A percentile compares a stretch with the other conserved stretches of the same genome.
Evolutionary conservation across 2,329 filamentous ascomycete species (phyloP).

Genomic region (Exophiala mesophila): DNA sequence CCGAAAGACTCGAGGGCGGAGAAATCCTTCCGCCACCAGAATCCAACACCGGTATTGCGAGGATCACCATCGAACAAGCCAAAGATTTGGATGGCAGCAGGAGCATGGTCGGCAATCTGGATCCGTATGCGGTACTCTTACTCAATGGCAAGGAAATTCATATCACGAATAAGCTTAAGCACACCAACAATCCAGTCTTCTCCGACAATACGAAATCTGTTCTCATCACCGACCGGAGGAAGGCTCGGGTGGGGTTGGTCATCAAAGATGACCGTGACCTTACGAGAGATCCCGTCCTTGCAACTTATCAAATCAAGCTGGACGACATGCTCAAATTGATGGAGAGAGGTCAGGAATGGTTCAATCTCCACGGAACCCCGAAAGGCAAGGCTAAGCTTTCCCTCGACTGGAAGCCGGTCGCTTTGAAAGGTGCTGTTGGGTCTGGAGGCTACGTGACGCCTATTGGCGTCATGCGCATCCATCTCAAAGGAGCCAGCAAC

Average conservation of each 20-base stretch:
- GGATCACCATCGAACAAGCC: conserved; percentile 89
- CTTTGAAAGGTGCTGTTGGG: conserved; percentile 69
- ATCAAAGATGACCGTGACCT: conserved; percentile 95
- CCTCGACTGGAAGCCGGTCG: conserved; percentile 92
- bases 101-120: conserved; percentile 85
- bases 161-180: conserved; percentile 84
- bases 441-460: conserved; percentile 88
- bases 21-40: conserved; percentile 76
- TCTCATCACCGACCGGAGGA: conserved; percentile 87
- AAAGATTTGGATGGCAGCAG: conserved; percentile 92
- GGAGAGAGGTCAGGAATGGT: conserved; percentile 94
- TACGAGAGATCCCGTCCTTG: conserved; percentile 73
- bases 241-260: conserved; percentile 81
- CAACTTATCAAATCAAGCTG: conserved; percentile 90
- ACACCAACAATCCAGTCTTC: conserved; percentile 96
- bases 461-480: conserved; percentile 89
- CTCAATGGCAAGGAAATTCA: conserved; percentile 92
- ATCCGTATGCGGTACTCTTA: conserved; percentile 81
- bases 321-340: conserved; percentile 89
- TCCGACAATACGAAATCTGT: conserved; percentile 89
- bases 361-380: conserved; percentile 74
- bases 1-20: conserved; percentile 67
- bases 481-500: conserved; percentile 77
- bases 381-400: conserved; percentile 84
- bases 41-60: conserved; percentile 86